phyloP scores from a whole-genome alignment of 2,329 filamentous ascomycete genomes.

The Fusarium foetens region DNA sequence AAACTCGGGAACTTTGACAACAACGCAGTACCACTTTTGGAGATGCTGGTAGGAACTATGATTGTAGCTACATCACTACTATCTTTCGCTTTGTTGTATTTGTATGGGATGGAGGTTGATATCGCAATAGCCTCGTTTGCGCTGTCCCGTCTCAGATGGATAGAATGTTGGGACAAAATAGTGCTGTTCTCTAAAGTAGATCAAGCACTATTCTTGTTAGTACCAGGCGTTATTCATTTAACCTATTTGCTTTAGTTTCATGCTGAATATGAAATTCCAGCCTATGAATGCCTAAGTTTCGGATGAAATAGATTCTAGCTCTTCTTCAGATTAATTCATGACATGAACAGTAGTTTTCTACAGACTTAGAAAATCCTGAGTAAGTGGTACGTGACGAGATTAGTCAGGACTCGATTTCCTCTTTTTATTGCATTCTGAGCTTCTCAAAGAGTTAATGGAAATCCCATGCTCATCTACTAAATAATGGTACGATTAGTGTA shows the following conservation, averaged over 20 bases:
- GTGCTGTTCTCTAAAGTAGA: too few relatives aligned
- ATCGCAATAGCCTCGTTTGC: too few relatives aligned
- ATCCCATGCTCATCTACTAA: accelerated
- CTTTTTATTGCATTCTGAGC: too few relatives aligned
- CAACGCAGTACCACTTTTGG: accelerated
- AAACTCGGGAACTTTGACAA: accelerated
- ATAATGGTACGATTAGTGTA: background rate
- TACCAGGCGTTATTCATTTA: background rate
- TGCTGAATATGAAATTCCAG: accelerated
- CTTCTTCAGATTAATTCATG: background rate
- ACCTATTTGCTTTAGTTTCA: too few relatives aligned
- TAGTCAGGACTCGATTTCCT: too few relatives aligned
- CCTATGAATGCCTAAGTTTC: accelerated
- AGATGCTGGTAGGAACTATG: accelerated
- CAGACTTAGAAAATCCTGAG: too few relatives aligned
- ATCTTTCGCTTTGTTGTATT: too few relatives aligned
- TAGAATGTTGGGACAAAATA: accelerated
- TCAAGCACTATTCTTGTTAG: background rate
- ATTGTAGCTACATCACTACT: background rate
- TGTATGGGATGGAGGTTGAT: accelerated
- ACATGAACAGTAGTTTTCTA: background rate
- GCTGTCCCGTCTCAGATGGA: accelerated
- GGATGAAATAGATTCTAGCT: too few relatives aligned
- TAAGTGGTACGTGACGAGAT: too few relatives aligned
- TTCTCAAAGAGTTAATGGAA: background rate